phyloP scores from a whole-genome alignment of 768 basidiomycete genomes.

The Mycena vitilis region DNA sequence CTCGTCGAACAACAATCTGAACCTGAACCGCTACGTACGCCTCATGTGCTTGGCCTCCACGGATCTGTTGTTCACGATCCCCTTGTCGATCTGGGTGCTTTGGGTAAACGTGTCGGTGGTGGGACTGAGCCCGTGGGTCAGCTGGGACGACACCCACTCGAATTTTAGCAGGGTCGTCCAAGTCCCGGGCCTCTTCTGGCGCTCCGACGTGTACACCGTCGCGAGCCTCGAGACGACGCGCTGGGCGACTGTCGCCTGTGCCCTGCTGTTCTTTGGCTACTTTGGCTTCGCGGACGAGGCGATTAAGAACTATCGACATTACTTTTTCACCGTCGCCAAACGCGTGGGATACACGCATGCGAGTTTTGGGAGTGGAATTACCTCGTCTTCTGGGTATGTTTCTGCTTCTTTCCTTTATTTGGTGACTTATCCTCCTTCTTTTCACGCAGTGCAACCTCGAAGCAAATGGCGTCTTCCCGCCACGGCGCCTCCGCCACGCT shows the following conservation, averaged over 20 bases:
- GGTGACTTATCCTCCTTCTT: no score
- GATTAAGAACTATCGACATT: constrained; percentile 59
- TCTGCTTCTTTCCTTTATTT: no score
- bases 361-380: no score
- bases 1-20: no score
- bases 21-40: constrained; percentile 59
- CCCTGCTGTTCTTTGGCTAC: no score
- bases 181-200: constrained; percentile 59
- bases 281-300: constrained; percentile 77
- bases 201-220: constrained; percentile 36
- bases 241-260: constrained; percentile 66
- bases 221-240: constrained; percentile 56
- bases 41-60: constrained; percentile 65
- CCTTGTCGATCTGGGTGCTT: constrained; percentile 53
- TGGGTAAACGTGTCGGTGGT: constrained; percentile 48
- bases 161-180: constrained; percentile 59
- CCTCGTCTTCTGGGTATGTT: no score
- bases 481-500: background rate
- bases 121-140: constrained; percentile 56
- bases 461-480: background rate
- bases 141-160: constrained; percentile 63
- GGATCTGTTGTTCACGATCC: constrained; percentile 61
- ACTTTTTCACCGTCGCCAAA: no score
- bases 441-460: no score
- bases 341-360: no score